Evolutionary conservation across 257 asterid species (phyloP).

Genomic region (Penstemon eatonii): DNA sequence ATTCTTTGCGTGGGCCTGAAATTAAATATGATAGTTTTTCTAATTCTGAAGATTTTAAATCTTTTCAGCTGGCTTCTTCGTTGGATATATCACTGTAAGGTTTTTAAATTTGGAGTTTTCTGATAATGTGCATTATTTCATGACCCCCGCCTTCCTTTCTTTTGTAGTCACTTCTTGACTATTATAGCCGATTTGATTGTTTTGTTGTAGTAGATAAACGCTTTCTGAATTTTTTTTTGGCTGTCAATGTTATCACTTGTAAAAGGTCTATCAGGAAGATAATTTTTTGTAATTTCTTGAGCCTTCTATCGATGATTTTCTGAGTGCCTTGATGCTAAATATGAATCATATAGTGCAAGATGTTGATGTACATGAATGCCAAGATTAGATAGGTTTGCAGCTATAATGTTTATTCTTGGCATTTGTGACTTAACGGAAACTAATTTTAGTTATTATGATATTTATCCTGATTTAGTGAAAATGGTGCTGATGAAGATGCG

Average conservation of each 20-base stretch:
- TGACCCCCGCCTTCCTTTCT: too few species aligned
- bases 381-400: not conserved
- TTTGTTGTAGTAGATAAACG: not conserved
- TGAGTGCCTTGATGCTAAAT: not conserved
- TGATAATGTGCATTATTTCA: not conserved
- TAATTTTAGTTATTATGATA: conserved; percentile 10
- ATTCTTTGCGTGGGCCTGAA: conserved; percentile 19
- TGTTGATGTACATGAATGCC: not conserved
- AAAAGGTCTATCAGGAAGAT: not conserved
- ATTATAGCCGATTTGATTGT: conserved; percentile 4
- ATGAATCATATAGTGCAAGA: not conserved
- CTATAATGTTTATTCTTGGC: not conserved
- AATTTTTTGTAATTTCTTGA: not conserved
- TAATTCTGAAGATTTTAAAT: conserved; percentile 30
- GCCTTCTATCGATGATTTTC: not conserved
- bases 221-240: not conserved
- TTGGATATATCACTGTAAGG: conserved; percentile 59
- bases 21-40: conserved; percentile 28
- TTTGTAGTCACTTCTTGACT: not conserved
- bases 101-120: conserved; percentile 30
- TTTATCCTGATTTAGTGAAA: conserved; percentile 48
- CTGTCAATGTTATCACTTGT: not conserved
- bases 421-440: conserved; percentile 2
- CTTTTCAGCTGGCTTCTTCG: conserved; percentile 40
- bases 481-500: conserved; percentile 44